Evolutionary conservation across 331 rosid genomes (phyloP).

Genomic region (Telfairia occidentalis): DNA sequence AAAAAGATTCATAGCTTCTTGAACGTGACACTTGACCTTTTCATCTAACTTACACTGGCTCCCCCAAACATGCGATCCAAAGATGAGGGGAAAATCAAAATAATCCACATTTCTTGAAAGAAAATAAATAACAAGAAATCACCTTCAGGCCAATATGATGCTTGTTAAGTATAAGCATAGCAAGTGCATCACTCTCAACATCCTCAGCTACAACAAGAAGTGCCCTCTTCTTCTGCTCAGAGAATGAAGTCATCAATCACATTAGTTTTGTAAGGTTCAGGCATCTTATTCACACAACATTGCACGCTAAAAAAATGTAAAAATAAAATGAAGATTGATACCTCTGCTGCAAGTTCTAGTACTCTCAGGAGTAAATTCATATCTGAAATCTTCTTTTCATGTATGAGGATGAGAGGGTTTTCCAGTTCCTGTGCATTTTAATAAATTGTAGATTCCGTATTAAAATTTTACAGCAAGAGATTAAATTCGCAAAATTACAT

Average conservation of each 20-base stretch:
- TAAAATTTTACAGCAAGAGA: slow-evolving; percentile 6
- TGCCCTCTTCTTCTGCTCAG: slow-evolving; percentile 57
- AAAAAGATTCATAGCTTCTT: neutral
- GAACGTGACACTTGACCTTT: neutral
- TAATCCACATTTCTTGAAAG: neutral
- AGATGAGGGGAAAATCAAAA: neutral
- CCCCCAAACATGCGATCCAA: neutral
- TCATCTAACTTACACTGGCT: neutral
- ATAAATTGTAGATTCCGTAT: slow-evolving; percentile 6
- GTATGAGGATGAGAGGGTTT: slow-evolving; percentile 72
- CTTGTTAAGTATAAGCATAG: slow-evolving; percentile 93
- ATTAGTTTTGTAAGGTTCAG: neutral
- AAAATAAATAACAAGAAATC: slow-evolving; percentile 4
- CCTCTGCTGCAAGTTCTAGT: slow-evolving; percentile 67
- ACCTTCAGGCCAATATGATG: slow-evolving; percentile 91
- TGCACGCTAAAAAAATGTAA: slow-evolving; percentile 11
- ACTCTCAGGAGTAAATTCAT: slow-evolving; percentile 54
- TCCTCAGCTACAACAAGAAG: slow-evolving; percentile 92
- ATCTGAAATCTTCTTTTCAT: slow-evolving; percentile 81
- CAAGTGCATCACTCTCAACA: slow-evolving; percentile 78
- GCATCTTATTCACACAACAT: neutral
- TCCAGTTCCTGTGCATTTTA: slow-evolving; percentile 71
- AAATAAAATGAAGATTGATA: slow-evolving; percentile 20
- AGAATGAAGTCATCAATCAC: slow-evolving; percentile 7
- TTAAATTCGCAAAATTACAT: neutral